These are phyloP conservation scores for Aspergillus thermomutatus DNA, from an alignment of 2,329 filamentous ascomycete genomes.

Conservation along the genomic window DNA sequence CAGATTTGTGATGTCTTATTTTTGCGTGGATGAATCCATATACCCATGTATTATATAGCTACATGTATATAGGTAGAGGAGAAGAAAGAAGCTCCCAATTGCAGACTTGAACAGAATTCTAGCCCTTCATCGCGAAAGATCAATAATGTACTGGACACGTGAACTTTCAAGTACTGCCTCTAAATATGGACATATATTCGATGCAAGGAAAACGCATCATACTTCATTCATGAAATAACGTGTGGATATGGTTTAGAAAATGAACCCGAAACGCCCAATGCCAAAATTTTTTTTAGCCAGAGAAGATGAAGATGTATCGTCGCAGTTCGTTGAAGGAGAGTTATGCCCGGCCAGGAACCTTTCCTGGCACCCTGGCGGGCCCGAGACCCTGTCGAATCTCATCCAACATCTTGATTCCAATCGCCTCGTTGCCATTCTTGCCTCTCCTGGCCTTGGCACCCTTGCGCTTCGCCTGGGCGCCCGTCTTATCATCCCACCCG, in stretches of 20 bases:
- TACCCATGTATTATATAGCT: slow-evolving; percentile 10
- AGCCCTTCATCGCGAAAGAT: not conserved
- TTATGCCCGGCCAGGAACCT: slow-evolving; percentile 31
- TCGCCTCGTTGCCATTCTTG: slow-evolving; percentile 77
- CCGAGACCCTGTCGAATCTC: slow-evolving; percentile 81
- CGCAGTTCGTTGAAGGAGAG: slow-evolving; percentile 13
- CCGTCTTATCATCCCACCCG: slow-evolving; percentile 48
- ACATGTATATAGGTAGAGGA: not conserved
- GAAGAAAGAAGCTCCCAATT: not conserved
- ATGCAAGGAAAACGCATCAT: not conserved
- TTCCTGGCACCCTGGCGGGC: slow-evolving; percentile 60
- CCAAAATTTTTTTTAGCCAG: slow-evolving; percentile 5
- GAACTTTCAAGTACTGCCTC: not conserved
- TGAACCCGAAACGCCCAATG: slow-evolving; percentile 3
- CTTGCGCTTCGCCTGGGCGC: slow-evolving; percentile 41
- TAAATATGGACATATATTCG: not conserved
- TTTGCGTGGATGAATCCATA: slow-evolving; percentile 9
- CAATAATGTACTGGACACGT: not conserved
- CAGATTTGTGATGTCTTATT: not conserved
- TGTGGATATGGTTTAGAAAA: not conserved
- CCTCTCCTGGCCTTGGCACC: slow-evolving; percentile 56
- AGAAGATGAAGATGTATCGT: slow-evolving; percentile 12
- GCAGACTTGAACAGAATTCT: not conserved
- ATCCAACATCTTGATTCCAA: slow-evolving; percentile 83
- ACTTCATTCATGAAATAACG: not conserved